A percentile compares a stretch with the other conserved stretches of the same genome.
phyloP scores from a whole-genome alignment of 345 rosid species.

The Hirschfeldia incana region DNA sequence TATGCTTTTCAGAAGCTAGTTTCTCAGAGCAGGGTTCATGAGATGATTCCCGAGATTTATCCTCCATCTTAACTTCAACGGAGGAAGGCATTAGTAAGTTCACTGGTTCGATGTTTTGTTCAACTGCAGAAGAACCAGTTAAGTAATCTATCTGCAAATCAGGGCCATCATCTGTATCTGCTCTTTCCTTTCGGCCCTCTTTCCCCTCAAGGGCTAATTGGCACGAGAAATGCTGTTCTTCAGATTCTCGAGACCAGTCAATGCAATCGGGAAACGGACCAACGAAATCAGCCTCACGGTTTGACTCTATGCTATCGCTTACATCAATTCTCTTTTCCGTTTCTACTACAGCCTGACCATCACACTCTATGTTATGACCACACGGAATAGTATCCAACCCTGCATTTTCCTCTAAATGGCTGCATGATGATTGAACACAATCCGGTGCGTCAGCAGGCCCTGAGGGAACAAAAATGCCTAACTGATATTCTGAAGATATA shows the following conservation, averaged over 20 bases:
- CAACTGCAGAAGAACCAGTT: conserved; percentile 13
- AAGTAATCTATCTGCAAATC: conserved; percentile 24
- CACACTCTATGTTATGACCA: conserved; percentile 37
- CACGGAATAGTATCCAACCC: conserved; percentile 12
- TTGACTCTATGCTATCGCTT: conserved; percentile 19
- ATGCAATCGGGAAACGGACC: conserved; percentile 26
- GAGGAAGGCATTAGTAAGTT: conserved; percentile 28
- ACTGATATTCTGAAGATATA: conserved; percentile 30
- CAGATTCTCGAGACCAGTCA: conserved; percentile 33
- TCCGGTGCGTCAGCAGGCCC: conserved; percentile 30
- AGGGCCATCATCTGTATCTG: conserved; percentile 28
- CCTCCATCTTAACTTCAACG: conserved; percentile 34
- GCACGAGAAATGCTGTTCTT: conserved; percentile 29
- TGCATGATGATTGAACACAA: conserved; percentile 35
- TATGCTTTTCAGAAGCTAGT: conserved; percentile 21
- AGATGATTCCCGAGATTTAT: conserved; percentile 29
- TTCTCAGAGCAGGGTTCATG: conserved; percentile 23
- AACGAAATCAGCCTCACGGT: conserved; percentile 19
- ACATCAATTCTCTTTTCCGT: conserved; percentile 28
- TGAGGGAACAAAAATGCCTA: background rate
- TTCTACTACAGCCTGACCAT: conserved; percentile 35
- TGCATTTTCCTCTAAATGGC: conserved; percentile 28
- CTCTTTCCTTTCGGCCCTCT: conserved; percentile 32
- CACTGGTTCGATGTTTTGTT: conserved; percentile 30
- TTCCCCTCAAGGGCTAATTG: conserved; percentile 29